Base-by-base conservation (phyloP, 2,329 filamentous ascomycete genomes). In the Fusarium vanettenii region DNA sequence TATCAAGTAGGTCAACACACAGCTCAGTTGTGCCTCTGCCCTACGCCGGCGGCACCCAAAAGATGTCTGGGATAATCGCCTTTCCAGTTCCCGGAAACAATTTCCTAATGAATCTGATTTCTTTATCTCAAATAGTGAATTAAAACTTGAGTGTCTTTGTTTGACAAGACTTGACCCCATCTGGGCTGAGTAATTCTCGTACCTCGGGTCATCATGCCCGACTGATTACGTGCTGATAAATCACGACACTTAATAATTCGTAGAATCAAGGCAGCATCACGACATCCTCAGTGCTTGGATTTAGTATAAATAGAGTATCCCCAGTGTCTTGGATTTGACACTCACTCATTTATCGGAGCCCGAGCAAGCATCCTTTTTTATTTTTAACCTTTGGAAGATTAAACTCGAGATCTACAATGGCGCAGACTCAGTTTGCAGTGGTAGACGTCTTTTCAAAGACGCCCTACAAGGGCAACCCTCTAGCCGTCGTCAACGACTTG, bases 381-480 rank as follows among this genome's bases (percentile, higher is more conserved):
- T 31, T 13, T 31, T n/a, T 27, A 13, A 1, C 20, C 22, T 48
- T 4, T 1, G 10, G 16, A 9, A 37, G 22, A 25, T 25, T 7
- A 16, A 11, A 39, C 13, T 35, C 31, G 20, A 56, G 10, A 35
- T 14, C 39, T 5, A 25, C 57, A 60, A 68, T 64, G 60, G 22
- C 39, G n/a, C 22, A 59, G 4, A 14, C 52, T 4, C n/a, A 59
- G 13, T 69, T 62, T 7, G 37, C 56, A n/a, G 45, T 76, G 5
- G 67, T 75, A 5, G 75, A 77, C 37, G 62, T 77, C 59, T 77
- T 77, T 66, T 75, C 74, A 2, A 59, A 33, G 16, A 73, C 63
- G 1, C 55, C 74, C 1, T 76, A 67, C 66, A 72, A 72, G 29
- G 75, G 74, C 10, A 77, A 77, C 29, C 75, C 75, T 33, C 72